Conservation (phyloP, 1,284 basidiomycete genomes). For the Tilletia caries region DNA sequence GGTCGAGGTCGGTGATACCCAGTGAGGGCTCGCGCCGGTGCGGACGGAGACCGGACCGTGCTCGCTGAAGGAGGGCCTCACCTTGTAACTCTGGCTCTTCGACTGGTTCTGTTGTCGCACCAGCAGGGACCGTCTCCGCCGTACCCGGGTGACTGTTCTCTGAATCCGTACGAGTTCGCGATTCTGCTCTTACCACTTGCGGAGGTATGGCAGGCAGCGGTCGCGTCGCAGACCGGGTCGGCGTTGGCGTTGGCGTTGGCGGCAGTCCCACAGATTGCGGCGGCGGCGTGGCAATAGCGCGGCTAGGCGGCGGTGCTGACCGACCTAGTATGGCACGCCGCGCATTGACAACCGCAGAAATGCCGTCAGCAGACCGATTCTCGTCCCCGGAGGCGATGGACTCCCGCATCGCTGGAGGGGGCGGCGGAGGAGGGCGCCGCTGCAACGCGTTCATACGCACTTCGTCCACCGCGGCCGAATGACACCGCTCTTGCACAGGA, state of each 20-base stretch:
- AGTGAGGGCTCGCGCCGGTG: slow-evolving; percentile 18
- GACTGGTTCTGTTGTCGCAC: too few species aligned
- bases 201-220: background rate
- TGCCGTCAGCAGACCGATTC: too few species aligned
- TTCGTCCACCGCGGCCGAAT: slow-evolving; percentile 13
- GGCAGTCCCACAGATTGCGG: too few species aligned
- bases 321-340: too few species aligned
- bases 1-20: slow-evolving; percentile 46
- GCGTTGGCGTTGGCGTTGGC: background rate
- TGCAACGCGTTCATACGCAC: background rate
- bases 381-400: too few species aligned
- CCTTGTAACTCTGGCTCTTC: background rate
- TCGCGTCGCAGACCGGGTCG: background rate
- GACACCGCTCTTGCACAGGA: background rate
- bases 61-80: slow-evolving; percentile 4
- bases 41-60: background rate
- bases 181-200: background rate
- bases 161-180: background rate
- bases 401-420: background rate
- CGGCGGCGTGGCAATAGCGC: too few species aligned
- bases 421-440: slow-evolving; percentile 18
- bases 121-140: too few species aligned
- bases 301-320: too few species aligned
- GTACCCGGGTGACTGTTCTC: too few species aligned
- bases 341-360: too few species aligned